phyloP scores from a whole-genome alignment of 495 filamentous ascomycete species.

The Xylaria castorea region DNA sequence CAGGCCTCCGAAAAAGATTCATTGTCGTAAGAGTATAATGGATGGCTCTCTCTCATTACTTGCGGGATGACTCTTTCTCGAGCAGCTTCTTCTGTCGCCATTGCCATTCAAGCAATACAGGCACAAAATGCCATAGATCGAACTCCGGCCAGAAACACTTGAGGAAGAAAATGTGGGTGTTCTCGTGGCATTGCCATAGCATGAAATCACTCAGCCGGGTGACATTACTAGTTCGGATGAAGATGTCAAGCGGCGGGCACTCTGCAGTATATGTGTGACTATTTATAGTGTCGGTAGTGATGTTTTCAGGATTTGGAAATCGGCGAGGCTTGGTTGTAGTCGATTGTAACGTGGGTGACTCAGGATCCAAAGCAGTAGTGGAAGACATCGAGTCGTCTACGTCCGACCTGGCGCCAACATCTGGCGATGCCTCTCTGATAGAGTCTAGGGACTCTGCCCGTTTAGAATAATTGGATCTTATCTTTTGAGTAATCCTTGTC shows the following conservation, averaged over 20 bases:
- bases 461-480: slow-evolving; percentile 64
- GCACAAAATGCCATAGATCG: slow-evolving; percentile 91
- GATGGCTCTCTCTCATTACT: slow-evolving; percentile 4
- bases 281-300: slow-evolving; percentile 78
- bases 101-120: slow-evolving; percentile 92
- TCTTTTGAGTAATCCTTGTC: slow-evolving; percentile 82
- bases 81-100: slow-evolving; percentile 64
- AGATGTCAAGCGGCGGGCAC: slow-evolving; percentile 84
- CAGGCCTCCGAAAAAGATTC: neutral
- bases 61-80: slow-evolving; percentile 51
- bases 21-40: neutral
- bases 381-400: slow-evolving; percentile 65
- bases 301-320: slow-evolving; percentile 75
- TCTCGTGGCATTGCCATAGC: slow-evolving; percentile 95
- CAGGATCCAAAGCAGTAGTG: slow-evolving; percentile 52
- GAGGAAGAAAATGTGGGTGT: slow-evolving; percentile 90
- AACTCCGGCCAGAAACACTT: slow-evolving; percentile 97
- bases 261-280: slow-evolving; percentile 84
- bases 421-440: slow-evolving; percentile 48
- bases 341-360: slow-evolving; percentile 51
- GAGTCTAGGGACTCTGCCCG: slow-evolving; percentile 56
- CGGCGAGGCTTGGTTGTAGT: slow-evolving; percentile 36
- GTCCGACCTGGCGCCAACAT: slow-evolving; percentile 48
- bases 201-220: slow-evolving; percentile 94
- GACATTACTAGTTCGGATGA: slow-evolving; percentile 90